Percentiles rank a stretch among this genome's conserved stretches.
phyloP scores from a whole-genome alignment of 2,329 filamentous ascomycete species.

The Talaromyces sp. region DNA sequence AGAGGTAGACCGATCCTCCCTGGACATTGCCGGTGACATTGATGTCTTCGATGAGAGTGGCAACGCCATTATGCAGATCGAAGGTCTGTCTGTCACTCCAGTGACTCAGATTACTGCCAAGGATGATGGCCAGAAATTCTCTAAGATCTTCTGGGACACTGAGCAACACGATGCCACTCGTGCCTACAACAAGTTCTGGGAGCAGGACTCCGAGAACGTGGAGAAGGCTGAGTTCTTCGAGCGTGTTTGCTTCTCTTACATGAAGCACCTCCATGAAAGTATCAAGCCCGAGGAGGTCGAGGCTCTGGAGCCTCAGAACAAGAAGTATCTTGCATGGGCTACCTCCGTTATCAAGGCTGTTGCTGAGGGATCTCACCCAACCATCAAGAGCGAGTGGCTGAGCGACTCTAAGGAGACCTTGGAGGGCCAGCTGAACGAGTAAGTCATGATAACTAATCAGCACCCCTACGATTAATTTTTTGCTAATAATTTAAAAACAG shows the following conservation, averaged over 20 bases:
- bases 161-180: background rate
- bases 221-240: background rate
- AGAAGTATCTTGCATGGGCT: background rate
- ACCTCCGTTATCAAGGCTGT: background rate
- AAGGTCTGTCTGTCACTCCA: background rate
- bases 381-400: conserved; percentile 5
- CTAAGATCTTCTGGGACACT: background rate
- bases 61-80: background rate
- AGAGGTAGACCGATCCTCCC: background rate
- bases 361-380: background rate
- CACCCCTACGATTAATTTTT: background rate
- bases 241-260: background rate
- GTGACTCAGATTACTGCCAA: background rate
- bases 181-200: background rate
- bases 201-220: background rate
- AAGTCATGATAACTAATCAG: background rate
- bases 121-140: conserved; percentile 1
- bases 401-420: background rate
- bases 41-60: background rate
- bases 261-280: background rate
- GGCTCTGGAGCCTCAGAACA: background rate
- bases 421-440: background rate
- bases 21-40: background rate
- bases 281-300: background rate
- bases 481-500: background rate